Evolutionary conservation across 352 stramenopile genomes (phyloP).

Genomic region (Phytophthora boehmeriae): DNA sequence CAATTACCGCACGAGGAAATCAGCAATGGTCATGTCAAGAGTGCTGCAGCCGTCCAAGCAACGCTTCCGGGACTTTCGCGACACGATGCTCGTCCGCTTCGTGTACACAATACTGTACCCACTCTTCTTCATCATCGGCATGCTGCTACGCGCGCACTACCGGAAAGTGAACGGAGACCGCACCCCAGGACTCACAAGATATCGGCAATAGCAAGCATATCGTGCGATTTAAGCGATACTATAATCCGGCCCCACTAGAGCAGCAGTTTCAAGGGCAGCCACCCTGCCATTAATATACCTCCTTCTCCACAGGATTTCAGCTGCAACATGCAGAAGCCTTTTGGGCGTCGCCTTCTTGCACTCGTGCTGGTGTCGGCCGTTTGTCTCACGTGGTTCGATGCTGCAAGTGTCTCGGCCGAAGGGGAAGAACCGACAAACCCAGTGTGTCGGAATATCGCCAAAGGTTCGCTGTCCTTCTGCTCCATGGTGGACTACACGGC

Average conservation of each 20-base stretch:
- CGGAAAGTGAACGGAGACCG: conserved; percentile 33
- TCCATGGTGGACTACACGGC: conserved; percentile 86
- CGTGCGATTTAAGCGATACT: conserved; percentile 9
- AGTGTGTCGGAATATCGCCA: conserved; percentile 53
- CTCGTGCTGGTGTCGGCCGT: conserved; percentile 1
- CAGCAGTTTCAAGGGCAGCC: conserved; percentile 21
- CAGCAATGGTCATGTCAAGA: conserved; percentile 5
- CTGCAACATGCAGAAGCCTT: conserved; percentile 1
- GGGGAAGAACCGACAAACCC: conserved; percentile 54
- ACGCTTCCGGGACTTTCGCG: conserved; percentile 23
- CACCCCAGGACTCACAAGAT: conserved; percentile 29
- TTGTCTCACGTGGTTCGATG: not conserved
- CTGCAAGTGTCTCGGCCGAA: conserved; percentile 17
- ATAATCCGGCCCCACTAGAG: conserved; percentile 6
- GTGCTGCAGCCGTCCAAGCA: conserved; percentile 23
- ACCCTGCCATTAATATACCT: conserved; percentile 14
- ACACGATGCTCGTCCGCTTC: conserved; percentile 33
- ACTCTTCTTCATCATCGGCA: conserved; percentile 24
- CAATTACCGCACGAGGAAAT: not conserved
- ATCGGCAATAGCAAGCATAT: conserved; percentile 21
- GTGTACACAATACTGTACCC: conserved; percentile 28
- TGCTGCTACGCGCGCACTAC: conserved; percentile 29
- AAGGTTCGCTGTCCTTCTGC: conserved; percentile 78
- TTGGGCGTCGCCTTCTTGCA: conserved; percentile 1
- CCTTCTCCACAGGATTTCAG: not conserved